Conservation (phyloP, 192 early-diverging fungal genomes). For the Coemansia sp. region DNA sequence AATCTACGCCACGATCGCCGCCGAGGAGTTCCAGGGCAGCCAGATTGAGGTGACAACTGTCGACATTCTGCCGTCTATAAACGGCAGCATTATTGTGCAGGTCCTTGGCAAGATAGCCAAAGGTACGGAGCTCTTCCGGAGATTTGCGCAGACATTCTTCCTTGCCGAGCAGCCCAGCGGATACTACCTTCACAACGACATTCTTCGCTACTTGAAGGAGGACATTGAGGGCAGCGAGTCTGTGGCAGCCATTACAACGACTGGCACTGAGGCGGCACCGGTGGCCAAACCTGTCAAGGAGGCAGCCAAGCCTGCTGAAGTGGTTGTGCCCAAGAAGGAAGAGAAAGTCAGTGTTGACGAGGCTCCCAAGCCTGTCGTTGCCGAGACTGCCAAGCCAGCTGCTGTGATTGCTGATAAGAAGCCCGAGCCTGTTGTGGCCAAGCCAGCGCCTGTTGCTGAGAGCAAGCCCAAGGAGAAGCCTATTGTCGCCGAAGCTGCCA, state of each 20-base stretch:
- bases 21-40: conserved; percentile 80
- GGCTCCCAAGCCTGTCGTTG: conserved; percentile 9
- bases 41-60: conserved; percentile 85
- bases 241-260: conserved; percentile 12
- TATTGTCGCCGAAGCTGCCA: conserved; percentile 5
- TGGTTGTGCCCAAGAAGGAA: conserved; percentile 28
- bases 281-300: conserved; percentile 6
- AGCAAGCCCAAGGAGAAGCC: conserved; percentile 52
- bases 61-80: conserved; percentile 74
- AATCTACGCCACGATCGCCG: conserved; percentile 73
- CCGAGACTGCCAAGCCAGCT: conserved; percentile 26
- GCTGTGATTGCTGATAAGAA: conserved; percentile 30
- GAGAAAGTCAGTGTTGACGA: conserved; percentile 43
- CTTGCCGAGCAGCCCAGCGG: conserved; percentile 83
- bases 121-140: conserved; percentile 72
- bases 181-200: conserved; percentile 94
- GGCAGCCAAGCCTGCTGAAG: conserved; percentile 10
- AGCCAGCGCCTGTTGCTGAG: conserved; percentile 22
- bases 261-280: conserved; percentile 21
- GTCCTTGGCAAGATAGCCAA: conserved; percentile 92
- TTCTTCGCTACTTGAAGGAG: conserved; percentile 94
- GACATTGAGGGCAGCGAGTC: conserved; percentile 64
- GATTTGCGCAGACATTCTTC: conserved; percentile 91
- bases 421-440: conserved; percentile 9
- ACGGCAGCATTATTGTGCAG: conserved; percentile 83